phyloP scores from a whole-genome alignment of 1,284 basidiomycete genomes.

The Pisolithus thermaeus region DNA sequence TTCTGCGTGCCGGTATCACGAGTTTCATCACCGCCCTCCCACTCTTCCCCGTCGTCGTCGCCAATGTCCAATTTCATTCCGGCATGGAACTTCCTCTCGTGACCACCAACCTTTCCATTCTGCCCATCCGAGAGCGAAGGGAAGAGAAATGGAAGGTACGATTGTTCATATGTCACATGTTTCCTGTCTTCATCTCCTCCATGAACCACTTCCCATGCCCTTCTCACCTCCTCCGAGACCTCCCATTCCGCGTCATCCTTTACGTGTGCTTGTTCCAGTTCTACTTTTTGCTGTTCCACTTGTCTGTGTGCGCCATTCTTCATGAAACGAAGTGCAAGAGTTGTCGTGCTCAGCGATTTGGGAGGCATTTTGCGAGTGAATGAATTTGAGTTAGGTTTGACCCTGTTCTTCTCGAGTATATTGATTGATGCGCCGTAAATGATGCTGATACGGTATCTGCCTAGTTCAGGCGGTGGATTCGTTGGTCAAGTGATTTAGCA shows the following conservation, averaged over 20 bases:
- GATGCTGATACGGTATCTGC: too few relatives aligned
- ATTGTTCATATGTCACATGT: slow-evolving; percentile 51
- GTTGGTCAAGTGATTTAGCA: too few relatives aligned
- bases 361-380: slow-evolving; percentile 3
- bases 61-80: neutral
- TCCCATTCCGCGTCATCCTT: slow-evolving; percentile 69
- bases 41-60: neutral
- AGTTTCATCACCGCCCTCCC: too few relatives aligned
- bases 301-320: slow-evolving; percentile 62
- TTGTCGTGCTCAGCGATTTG: slow-evolving; percentile 61
- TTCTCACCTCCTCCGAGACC: slow-evolving; percentile 47
- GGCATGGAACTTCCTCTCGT: neutral
- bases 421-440: too few relatives aligned
- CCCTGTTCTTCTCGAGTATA: too few relatives aligned
- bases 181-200: slow-evolving; percentile 16
- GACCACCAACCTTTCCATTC: slow-evolving; percentile 8
- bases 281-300: slow-evolving; percentile 31
- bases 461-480: too few relatives aligned
- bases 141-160: slow-evolving; percentile 70
- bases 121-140: slow-evolving; percentile 30
- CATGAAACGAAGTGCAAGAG: slow-evolving; percentile 70
- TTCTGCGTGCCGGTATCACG: too few relatives aligned
- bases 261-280: slow-evolving; percentile 50
- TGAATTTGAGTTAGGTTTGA: too few relatives aligned
- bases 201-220: slow-evolving; percentile 48